Conservation (phyloP, 345 rosid genomes). For the Rhizophora apiculata region DNA sequence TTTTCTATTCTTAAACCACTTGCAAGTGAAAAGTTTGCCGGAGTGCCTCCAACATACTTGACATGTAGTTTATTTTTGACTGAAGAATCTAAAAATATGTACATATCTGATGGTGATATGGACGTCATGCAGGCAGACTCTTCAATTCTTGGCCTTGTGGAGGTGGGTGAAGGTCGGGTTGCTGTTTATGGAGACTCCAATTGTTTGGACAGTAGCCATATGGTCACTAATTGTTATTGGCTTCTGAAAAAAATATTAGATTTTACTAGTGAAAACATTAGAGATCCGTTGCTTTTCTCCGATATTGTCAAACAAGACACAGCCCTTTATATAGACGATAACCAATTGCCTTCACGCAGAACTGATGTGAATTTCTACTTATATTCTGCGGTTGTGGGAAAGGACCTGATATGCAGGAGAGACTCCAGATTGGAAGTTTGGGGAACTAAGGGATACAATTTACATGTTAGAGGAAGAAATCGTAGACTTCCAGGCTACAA, state of each 20-base stretch:
- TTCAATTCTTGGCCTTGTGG: constrained; percentile 83
- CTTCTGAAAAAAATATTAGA: constrained; percentile 82
- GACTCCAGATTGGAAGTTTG: constrained; percentile 94
- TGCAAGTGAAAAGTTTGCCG: too few species aligned
- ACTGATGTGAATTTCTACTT: constrained; percentile 82
- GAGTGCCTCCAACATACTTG: neutral
- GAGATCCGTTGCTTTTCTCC: constrained; percentile 75
- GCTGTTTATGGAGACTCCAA: constrained; percentile 96
- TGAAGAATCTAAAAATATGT: neutral
- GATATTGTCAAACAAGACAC: constrained; percentile 46
- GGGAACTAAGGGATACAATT: constrained; percentile 83
- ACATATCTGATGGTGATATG: neutral
- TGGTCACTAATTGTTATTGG: constrained; percentile 98
- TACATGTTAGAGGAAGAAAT: constrained; percentile 67
- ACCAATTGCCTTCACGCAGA: constrained; percentile 76
- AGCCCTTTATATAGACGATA: constrained; percentile 57
- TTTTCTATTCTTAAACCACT: neutral
- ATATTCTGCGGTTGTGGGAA: constrained; percentile 73
- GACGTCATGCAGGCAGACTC: constrained; percentile 60
- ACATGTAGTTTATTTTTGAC: neutral
- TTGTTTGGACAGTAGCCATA: constrained; percentile 95
- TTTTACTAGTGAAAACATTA: constrained; percentile 61
- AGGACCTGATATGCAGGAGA: constrained; percentile 64
- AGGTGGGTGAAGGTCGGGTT: constrained; percentile 70
- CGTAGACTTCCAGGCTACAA: constrained; percentile 68